These are phyloP conservation scores for Boletus pseudo-olivaceus DNA, from an alignment of 768 basidiomycete genomes.

Conservation along the genomic window DNA sequence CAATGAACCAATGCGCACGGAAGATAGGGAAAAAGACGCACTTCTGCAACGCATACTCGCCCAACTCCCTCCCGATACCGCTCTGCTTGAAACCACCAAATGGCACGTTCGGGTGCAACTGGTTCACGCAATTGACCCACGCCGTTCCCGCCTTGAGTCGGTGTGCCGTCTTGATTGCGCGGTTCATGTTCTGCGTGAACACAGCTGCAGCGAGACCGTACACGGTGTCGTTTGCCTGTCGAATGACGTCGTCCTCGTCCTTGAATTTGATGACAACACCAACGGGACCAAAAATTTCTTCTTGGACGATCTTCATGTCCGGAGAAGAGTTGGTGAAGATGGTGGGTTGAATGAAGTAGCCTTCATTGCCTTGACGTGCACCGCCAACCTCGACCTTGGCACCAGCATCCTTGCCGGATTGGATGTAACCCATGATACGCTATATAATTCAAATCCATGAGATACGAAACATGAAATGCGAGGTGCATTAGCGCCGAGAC, in stretches of 20 bases:
- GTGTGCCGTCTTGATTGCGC: slow-evolving; percentile 71
- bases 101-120: slow-evolving; percentile 44
- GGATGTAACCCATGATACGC: slow-evolving; percentile 77
- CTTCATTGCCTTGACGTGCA: slow-evolving; percentile 50
- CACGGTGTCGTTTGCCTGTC: slow-evolving; percentile 77
- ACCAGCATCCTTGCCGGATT: slow-evolving; percentile 68
- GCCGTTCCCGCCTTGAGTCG: slow-evolving; percentile 77
- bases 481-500: not conserved
- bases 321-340: slow-evolving; percentile 64
- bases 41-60: slow-evolving; percentile 67
- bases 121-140: slow-evolving; percentile 50
- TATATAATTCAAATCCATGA: slow-evolving; percentile 24
- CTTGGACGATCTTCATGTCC: slow-evolving; percentile 71
- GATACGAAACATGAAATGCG: not conserved
- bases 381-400: slow-evolving; percentile 68
- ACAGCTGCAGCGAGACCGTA: slow-evolving; percentile 90
- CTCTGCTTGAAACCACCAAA: slow-evolving; percentile 87
- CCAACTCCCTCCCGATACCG: slow-evolving; percentile 78
- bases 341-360: slow-evolving; percentile 74
- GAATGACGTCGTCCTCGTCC: slow-evolving; percentile 60
- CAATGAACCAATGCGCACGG: not conserved
- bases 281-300: slow-evolving; percentile 83
- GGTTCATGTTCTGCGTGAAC: slow-evolving; percentile 75
- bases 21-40: slow-evolving; percentile 26
- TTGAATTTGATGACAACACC: slow-evolving; percentile 75